Base-by-base conservation (phyloP, 169 alveolate species). In the Plasmodium chabaudi region DNA sequence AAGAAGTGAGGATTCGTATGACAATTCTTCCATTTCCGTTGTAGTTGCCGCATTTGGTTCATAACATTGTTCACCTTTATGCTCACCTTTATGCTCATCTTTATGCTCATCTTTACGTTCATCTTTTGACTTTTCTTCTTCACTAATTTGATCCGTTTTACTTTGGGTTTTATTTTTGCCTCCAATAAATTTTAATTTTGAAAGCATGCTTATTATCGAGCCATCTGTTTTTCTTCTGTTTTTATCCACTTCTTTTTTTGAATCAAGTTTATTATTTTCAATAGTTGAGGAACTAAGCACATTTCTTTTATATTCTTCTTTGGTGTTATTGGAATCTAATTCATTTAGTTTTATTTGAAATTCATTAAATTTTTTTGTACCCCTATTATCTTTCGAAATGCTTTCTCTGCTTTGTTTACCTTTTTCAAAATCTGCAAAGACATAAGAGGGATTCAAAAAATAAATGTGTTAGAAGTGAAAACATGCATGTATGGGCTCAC, bases 211-310 rank as follows among this genome's bases (percentile, higher is more conserved):
- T 44, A 57, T n/a, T 3, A 77, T 3, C 3, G 72, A 34, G 4
- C 60, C 75, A 17, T 77, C 88, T 34, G 88, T 77, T 23, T 77
- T 77, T 57, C 88, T 77, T 42, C 72, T 77, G 49, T 69, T 69
- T 12, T 61, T 47, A 1, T 57, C 69, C 6, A 1, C 34, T 17
- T 21, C 44, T 39, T 63, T 51, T n/a, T 63, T 68, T 46, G 13
- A 9, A 42, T 27, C 15, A 63, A 34, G 34, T 47, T 72, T 49
- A n/a, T 55, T 71, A 1, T 15, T 23, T 42, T 12, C 15, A 13
- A 27, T 71, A 23, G 56, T 13, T 13, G 67, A 49, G 15, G 70
- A 53, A n/a, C 64, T 47, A 55, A 53, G 42, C 0, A 72, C 19
- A 13, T 74, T 60, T 17, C 74, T 74, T 15, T n/a, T 74, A 6